Evolutionary conservation across 2,329 filamentous ascomycete species (phyloP).

Genomic region (Talaromyces piceae): DNA sequence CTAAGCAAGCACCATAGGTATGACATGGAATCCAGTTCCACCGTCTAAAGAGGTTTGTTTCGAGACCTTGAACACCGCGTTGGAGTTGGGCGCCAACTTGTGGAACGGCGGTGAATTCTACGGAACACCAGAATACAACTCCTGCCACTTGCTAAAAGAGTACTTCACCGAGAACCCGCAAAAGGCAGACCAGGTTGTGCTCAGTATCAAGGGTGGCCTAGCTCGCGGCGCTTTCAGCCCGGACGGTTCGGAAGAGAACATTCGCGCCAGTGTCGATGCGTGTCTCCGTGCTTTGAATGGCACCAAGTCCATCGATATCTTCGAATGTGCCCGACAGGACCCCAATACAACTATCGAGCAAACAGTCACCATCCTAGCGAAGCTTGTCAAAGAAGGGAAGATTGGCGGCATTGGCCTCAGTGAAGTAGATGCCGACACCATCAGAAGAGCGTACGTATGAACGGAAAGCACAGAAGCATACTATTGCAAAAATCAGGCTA

Average conservation of each 20-base stretch:
- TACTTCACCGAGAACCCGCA: slow-evolving; percentile 60
- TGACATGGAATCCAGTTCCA: slow-evolving; percentile 13
- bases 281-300: slow-evolving; percentile 41
- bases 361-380: slow-evolving; percentile 31
- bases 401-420: slow-evolving; percentile 38
- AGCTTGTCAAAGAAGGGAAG: slow-evolving; percentile 37
- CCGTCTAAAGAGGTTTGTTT: slow-evolving; percentile 12
- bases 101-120: slow-evolving; percentile 64
- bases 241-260: slow-evolving; percentile 47
- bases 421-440: slow-evolving; percentile 39
- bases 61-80: slow-evolving; percentile 42
- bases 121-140: slow-evolving; percentile 52
- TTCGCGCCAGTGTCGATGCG: slow-evolving; percentile 53
- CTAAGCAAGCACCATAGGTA: slow-evolving; percentile 3
- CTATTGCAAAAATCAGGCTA: neutral
- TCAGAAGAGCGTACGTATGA: slow-evolving; percentile 31
- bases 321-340: slow-evolving; percentile 53
- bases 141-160: slow-evolving; percentile 50
- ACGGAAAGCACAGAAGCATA: neutral
- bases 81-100: slow-evolving; percentile 41
- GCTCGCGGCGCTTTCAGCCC: slow-evolving; percentile 18
- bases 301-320: slow-evolving; percentile 50
- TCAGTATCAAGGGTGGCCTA: slow-evolving; percentile 56
- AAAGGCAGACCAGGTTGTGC: slow-evolving; percentile 54
- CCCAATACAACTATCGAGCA: slow-evolving; percentile 43